Evolutionary conservation across 2,329 filamentous ascomycete species (phyloP), one percentile per base, ranked within the genome.

Genomic region (Talaromyces sp.): DNA sequence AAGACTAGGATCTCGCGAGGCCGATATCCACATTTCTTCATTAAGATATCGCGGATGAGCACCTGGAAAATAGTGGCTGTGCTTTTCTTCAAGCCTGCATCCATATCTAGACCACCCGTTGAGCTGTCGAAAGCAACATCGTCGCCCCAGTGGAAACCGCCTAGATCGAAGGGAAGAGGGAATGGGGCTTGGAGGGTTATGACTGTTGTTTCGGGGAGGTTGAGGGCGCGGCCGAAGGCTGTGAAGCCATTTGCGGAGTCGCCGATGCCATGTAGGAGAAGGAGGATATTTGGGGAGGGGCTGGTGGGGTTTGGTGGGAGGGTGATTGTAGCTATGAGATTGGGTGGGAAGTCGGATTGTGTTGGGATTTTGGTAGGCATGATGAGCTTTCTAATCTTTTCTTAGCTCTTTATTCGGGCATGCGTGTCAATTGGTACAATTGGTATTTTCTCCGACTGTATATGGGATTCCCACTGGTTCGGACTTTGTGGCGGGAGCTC

Each of bases 201-300:
- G 64, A 86, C 85, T 51, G 86, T 82, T 47, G 91, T 91, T 65
- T 91, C 89, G 0, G 91, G 90, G 3, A 96, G 83, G 55, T 82
- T 79, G 55, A 96, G 75, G 61, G 84, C 85, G 51, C 79, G 77
- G 17, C 86, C 89, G 56, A 96, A 88, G 40, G 75, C 75, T 54
- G 83, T 81, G 70, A 94, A 95, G 32, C 88, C 80, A 3, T 70
- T 65, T 54, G 90, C 82, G 30, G 82, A 85, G 74, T 96, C 91
- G 57, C 91, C 91, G 11, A 96, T 82, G 58, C 91, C 91, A 72
- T 96, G 91, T 52, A 96, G 84, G 47, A 96, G 82, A 66, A 96
- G 75, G 56, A 96, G 84, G 61, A 95, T 80, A 63, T 92, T 87
- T 39, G 86, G 88, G 9, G 87, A 84, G 55, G 62, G 57, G 56